Conservation (phyloP, 192 early-diverging fungal genomes). For the Coemansia javaensis region DNA sequence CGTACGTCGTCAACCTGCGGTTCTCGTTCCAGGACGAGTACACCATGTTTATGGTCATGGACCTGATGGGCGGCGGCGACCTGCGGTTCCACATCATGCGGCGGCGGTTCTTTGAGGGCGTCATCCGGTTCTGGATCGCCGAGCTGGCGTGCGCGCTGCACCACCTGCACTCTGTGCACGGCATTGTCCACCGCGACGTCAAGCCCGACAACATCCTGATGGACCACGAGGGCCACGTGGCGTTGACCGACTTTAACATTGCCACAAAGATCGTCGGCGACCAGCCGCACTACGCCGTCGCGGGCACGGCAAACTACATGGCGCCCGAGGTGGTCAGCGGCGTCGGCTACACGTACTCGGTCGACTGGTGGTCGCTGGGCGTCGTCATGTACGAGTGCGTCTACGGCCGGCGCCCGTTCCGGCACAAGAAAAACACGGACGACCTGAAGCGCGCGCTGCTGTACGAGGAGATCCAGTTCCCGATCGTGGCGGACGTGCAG, state of each 20-base stretch:
- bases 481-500: conserved; percentile 34
- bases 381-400: conserved; percentile 86
- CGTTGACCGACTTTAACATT: conserved; percentile 96
- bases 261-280: conserved; percentile 67
- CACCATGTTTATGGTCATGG: conserved; percentile 88
- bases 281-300: conserved; percentile 63
- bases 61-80: conserved; percentile 94
- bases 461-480: conserved; percentile 63
- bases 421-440: conserved; percentile 55
- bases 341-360: conserved; percentile 70
- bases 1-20: conserved; percentile 83
- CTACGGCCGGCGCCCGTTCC: conserved; percentile 71
- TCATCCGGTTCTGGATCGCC: conserved; percentile 81
- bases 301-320: conserved; percentile 93
- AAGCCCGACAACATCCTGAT: conserved; percentile 90
- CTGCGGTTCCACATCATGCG: conserved; percentile 73
- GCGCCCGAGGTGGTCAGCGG: conserved; percentile 68
- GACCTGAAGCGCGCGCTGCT: conserved; percentile 63
- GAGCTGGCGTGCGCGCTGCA: conserved; percentile 76
- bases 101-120: conserved; percentile 65
- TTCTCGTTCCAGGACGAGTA: conserved; percentile 96
- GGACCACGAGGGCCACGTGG: conserved; percentile 76
- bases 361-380: conserved; percentile 96
- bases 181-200: conserved; percentile 88
- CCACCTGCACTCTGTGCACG: conserved; percentile 71